A percentile compares a stretch with the other conserved stretches of the same genome.
Conservation (phyloP, 2,329 filamentous ascomycete species). For the Diaporthe ampelina region DNA sequence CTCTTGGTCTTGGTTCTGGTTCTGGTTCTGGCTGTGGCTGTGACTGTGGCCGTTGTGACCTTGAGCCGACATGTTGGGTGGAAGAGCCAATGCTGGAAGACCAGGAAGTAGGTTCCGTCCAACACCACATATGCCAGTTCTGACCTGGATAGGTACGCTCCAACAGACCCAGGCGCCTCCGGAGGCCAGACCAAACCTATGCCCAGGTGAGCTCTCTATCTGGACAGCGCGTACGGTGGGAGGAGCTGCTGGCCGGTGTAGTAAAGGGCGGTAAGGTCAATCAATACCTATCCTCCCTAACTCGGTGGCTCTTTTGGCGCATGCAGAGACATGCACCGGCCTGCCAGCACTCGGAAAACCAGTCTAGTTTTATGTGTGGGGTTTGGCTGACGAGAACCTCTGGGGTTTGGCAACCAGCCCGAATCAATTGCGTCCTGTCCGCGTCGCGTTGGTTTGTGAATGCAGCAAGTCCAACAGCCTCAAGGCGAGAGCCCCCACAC, state of each 20-base stretch:
- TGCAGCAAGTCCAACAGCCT: not conserved
- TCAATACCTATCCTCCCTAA: not conserved
- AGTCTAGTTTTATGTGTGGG: not conserved
- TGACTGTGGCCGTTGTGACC: constrained; percentile 6
- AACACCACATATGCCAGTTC: not conserved
- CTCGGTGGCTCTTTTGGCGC: not conserved
- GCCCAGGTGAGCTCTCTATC: not conserved
- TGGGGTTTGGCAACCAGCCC: too few relatives aligned
- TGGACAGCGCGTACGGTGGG: not conserved
- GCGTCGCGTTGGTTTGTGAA: not conserved
- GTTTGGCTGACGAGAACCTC: not conserved
- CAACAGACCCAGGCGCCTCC: not conserved
- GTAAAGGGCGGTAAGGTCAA: constrained; percentile 2
- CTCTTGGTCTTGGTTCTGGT: not conserved
- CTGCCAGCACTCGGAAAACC: not conserved
- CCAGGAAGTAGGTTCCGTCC: not conserved
- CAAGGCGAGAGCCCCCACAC: too few relatives aligned
- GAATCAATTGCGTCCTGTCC: not conserved
- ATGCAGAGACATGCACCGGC: not conserved
- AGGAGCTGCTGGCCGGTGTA: not conserved
- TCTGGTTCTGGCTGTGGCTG: not conserved
- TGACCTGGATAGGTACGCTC: not conserved
- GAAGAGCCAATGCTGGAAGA: not conserved
- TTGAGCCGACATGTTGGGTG: constrained; percentile 12
- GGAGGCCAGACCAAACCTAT: not conserved